Percentiles rank a stretch among this genome's conserved stretches.
Conservation (phyloP, 352 stramenopile species). For the Phytophthora aleatoria region DNA sequence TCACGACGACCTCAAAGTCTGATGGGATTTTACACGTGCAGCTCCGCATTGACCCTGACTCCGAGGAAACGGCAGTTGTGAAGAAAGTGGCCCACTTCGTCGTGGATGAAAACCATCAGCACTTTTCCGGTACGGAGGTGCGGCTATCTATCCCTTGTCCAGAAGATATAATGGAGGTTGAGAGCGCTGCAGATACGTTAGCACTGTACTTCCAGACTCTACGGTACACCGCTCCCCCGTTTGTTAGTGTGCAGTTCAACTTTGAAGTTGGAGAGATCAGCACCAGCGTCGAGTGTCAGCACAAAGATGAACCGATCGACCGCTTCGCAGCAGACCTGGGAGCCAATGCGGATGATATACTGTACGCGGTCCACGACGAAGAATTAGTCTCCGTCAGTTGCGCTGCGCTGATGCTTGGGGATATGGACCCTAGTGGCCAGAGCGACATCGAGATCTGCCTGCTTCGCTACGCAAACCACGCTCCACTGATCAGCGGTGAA, state of each 20-base stretch:
- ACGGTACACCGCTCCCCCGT: slow-evolving; percentile 58
- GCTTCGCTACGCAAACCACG: slow-evolving; percentile 77
- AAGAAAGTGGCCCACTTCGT: slow-evolving; percentile 64
- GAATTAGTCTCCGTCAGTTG: slow-evolving; percentile 47
- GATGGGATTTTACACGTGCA: slow-evolving; percentile 71
- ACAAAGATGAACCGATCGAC: slow-evolving; percentile 55
- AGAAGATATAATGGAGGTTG: slow-evolving; percentile 32
- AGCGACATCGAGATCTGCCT: slow-evolving; percentile 63
- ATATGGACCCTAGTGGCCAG: slow-evolving; percentile 13
- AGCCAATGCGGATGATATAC: slow-evolving; percentile 39
- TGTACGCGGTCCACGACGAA: slow-evolving; percentile 47
- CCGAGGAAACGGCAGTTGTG: slow-evolving; percentile 62
- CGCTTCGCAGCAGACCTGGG: slow-evolving; percentile 60
- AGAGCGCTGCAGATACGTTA: slow-evolving; percentile 53
- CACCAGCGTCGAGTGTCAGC: slow-evolving; percentile 43
- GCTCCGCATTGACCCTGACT: slow-evolving; percentile 68
- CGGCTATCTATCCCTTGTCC: slow-evolving; percentile 62
- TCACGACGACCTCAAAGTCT: slow-evolving; percentile 66
- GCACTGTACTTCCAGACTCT: slow-evolving; percentile 75
- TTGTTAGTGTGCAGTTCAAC: slow-evolving; percentile 60
- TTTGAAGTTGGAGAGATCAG: slow-evolving; percentile 50
- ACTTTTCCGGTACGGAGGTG: slow-evolving; percentile 85
- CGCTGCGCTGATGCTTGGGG: slow-evolving; percentile 46
- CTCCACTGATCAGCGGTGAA: slow-evolving; percentile 62
- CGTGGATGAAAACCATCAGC: slow-evolving; percentile 59